A percentile compares a stretch with the other conserved stretches of the same genome.
phyloP scores from a whole-genome alignment of 768 basidiomycete genomes.

The Neoboletus magnificus region DNA sequence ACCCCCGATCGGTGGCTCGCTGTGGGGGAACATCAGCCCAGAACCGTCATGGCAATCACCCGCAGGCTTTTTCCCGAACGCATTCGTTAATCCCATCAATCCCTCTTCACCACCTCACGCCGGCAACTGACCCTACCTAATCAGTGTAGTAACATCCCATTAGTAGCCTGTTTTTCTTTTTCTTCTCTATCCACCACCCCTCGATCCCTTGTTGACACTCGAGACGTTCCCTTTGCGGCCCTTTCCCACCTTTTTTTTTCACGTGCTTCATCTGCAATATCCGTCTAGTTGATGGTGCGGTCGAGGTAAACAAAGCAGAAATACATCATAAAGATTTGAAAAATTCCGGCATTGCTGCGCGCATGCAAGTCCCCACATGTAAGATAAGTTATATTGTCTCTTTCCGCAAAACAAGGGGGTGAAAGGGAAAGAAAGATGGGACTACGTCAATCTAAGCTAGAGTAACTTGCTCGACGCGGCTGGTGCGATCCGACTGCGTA shows the following conservation, averaged over 20 bases:
- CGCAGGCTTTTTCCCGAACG: conserved; percentile 43
- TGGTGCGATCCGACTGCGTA: conserved; percentile 83
- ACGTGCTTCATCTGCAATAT: conserved; percentile 30
- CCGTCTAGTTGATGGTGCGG: conserved; percentile 13
- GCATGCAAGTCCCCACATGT: neutral
- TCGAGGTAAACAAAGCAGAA: conserved; percentile 31
- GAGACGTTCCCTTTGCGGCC: conserved; percentile 14
- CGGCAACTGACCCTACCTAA: conserved; percentile 29
- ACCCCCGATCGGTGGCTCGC: conserved; percentile 31
- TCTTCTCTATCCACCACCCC: neutral
- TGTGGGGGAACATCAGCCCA: conserved; percentile 43
- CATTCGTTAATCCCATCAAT: conserved; percentile 46
- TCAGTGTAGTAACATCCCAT: conserved; percentile 21
- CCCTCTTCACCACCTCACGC: conserved; percentile 47
- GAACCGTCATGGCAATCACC: conserved; percentile 51
- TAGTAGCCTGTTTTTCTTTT: conserved; percentile 8
- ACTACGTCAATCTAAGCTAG: conserved; percentile 31
- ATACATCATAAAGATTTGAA: conserved; percentile 39
- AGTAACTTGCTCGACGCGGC: conserved; percentile 91
- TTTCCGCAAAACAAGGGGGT: neutral
- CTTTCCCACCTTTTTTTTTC: neutral
- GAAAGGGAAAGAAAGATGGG: neutral
- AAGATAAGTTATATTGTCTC: neutral
- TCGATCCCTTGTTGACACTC: conserved; percentile 2
- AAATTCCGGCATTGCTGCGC: conserved; percentile 7